These are phyloP conservation scores for Barnettozyma pratensis DNA, from an alignment of 805 yeast species.

Conservation along the genomic window DNA sequence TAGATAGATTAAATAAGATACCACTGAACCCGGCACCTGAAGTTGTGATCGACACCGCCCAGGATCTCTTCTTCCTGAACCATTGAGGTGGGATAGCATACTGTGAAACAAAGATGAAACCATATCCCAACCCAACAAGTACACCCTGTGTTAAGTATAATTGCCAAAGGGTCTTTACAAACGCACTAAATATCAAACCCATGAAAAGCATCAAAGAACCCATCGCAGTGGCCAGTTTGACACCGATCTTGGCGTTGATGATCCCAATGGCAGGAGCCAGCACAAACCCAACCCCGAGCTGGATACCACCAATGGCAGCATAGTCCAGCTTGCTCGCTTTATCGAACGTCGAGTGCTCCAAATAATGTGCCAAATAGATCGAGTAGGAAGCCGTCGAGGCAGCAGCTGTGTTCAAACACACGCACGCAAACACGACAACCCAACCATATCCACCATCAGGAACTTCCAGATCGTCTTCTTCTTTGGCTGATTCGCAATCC, in stretches of 20 bases:
- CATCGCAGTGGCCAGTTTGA: conserved; percentile 36
- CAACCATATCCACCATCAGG: conserved; percentile 48
- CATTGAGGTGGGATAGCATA: conserved; percentile 62
- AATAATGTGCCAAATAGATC: conserved; percentile 54
- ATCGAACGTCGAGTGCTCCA: conserved; percentile 41
- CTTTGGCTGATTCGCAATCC: not conserved
- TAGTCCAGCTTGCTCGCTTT: conserved; percentile 55
- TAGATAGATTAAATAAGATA: conserved; percentile 33
- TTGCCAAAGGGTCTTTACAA: conserved; percentile 56
- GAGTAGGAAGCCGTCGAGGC: conserved; percentile 35
- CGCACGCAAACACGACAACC: conserved; percentile 20
- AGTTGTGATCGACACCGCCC: conserved; percentile 34
- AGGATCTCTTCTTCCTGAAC: conserved; percentile 58
- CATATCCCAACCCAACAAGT: conserved; percentile 46
- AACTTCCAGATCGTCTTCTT: conserved; percentile 17
- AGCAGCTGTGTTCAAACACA: conserved; percentile 11
- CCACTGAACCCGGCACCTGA: conserved; percentile 43
- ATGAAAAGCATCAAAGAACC: conserved; percentile 51
- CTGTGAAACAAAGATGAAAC: conserved; percentile 53
- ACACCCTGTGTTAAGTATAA: conserved; percentile 65
- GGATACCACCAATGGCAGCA: conserved; percentile 65
- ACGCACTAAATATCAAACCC: conserved; percentile 57
- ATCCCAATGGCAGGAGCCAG: conserved; percentile 46
- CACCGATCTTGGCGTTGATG: conserved; percentile 27
- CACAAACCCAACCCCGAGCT: conserved; percentile 52